Evolutionary conservation across 208 protist genomes (phyloP), one percentile per base, ranked within the genome.

Genomic region (Acanthamoeba triangularis): DNA sequence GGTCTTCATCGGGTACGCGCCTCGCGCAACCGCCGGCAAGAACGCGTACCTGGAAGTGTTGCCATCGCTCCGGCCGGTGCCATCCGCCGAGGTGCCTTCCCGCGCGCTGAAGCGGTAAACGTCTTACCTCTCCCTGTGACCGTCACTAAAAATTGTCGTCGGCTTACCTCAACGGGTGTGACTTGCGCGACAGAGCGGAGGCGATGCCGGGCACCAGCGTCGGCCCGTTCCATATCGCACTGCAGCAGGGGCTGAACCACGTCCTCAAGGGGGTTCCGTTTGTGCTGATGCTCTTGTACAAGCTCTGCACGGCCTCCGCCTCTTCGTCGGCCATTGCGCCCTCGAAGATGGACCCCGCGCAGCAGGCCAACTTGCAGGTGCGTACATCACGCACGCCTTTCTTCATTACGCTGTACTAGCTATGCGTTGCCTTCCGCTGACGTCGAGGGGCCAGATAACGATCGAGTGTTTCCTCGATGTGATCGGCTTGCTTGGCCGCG

Each of bases 281-380:
- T 30, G 41, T 93, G 44, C 87, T 93, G 63, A 93, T 93, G 65
- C 47, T 93, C n/a, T 23, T 93, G 25, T 28, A 93, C 35, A 93
- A 56, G 61, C 59, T 93, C 28, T 78, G 80, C 49, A 37, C 80
- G 10, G 0, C 80, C 7, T 10, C 18, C 33, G 0, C 35, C 25
- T 4, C 47, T n/a, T 56, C 76, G 33, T 35, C 20, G 2, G 14
- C 37, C 80, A 11, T 44, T 0, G 80, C 80, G 14, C 0, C 13
- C 18, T 88, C 49, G 13, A 88, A 37, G 33, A 63, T 44, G 33
- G 18, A 49, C 72, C 1, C 72, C 23, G n/a, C 11, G 23, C 72
- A 82, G 14, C 72, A 82, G 72, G 14, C 72, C 72, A 82, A 82
- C 72, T 13, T 82, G 18, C 72, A 82, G 72, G 72, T 65, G n/a